Base-by-base conservation (phyloP, 73 alveolate species). In the Paramecium biaurelia region DNA sequence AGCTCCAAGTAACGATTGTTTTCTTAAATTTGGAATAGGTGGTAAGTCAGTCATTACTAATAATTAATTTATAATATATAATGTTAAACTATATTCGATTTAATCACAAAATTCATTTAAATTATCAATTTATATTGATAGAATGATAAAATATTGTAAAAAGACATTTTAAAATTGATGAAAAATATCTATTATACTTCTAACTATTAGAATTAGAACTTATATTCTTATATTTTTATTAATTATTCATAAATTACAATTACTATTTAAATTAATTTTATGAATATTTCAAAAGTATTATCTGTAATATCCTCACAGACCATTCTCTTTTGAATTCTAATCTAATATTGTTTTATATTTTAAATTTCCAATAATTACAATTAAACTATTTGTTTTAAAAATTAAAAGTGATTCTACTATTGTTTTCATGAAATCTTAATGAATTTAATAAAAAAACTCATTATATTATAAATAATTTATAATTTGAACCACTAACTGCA, bases 401-500 rank as follows among this genome's bases (percentile, higher is more conserved):
- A 38, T 38, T 38, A 38, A 37, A 38, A 7, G n/a, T 6, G 14
- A 38, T 38, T 38, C 47, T 4, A 32, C 12, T n/a, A 14, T 11
- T 49, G 63, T 7, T 53, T 53, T 53, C 11, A 53, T 53, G 15
- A 53, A 18, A 53, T 53, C 68, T 53, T 53, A 15, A 53, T 53
- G 30, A 53, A 53, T 53, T 53, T 34, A 53, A 53, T 53, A 49
- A 49, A 49, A 47, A 49, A 11, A 11, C 63, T 49, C 24, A 59
- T 26, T 59, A 26, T 59, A 59, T 59, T 43, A 59, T 59, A 59
- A 59, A 59, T 59, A 59, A 59, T 59, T 26, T 59, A 24, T 59
- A 59, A 59, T 21, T 59, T 59, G 79, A 43, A 26, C 79, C 79
- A 5, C 79, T 59, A 59, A 59, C 79, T 59, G 79, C 79, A 21